A percentile compares a stretch with the other conserved stretches of the same genome.
These are phyloP conservation scores for Botryosphaeria dothidea DNA, from an alignment of 2,329 filamentous ascomycete genomes.

Conservation along the genomic window DNA sequence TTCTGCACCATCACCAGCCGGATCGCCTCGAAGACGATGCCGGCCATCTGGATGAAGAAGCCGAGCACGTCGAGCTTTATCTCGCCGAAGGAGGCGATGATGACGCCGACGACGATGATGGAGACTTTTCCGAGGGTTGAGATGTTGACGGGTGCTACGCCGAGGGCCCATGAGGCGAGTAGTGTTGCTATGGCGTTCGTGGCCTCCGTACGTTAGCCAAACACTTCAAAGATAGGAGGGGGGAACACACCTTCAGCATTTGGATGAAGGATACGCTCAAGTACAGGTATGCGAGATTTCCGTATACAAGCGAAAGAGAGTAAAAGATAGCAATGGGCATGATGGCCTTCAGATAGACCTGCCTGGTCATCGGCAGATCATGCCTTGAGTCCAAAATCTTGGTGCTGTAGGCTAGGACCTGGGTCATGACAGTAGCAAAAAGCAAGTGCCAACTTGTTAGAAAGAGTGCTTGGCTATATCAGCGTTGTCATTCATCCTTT, in stretches of 20 bases:
- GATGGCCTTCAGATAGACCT: constrained; percentile 27
- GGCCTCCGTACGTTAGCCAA: constrained; percentile 57
- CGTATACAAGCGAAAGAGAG: constrained; percentile 26
- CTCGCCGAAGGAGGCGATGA: constrained; percentile 93
- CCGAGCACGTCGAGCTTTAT: constrained; percentile 85
- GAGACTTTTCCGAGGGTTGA: constrained; percentile 90
- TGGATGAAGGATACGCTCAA: constrained; percentile 29
- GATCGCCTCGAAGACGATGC: constrained; percentile 78
- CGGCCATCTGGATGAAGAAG: constrained; percentile 75
- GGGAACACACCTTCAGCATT: constrained; percentile 26
- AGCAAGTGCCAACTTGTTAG: constrained; percentile 29
- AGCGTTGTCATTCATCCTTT: too few species aligned
- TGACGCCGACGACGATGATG: constrained; percentile 88
- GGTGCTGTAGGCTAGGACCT: constrained; percentile 26
- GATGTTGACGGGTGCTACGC: constrained; percentile 78
- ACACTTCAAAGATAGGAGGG: background rate
- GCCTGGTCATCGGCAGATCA: constrained; percentile 23
- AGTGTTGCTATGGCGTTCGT: constrained; percentile 93
- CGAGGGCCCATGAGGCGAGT: constrained; percentile 82
- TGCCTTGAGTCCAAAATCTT: constrained; percentile 26
- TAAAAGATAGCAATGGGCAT: constrained; percentile 28
- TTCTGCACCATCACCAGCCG: constrained; percentile 83
- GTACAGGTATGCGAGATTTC: constrained; percentile 28
- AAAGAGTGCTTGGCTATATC: constrained; percentile 21
- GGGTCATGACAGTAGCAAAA: constrained; percentile 28